Evolutionary conservation across 495 filamentous ascomycete species (phyloP).

Genomic region (Trichoderma reesei): DNA sequence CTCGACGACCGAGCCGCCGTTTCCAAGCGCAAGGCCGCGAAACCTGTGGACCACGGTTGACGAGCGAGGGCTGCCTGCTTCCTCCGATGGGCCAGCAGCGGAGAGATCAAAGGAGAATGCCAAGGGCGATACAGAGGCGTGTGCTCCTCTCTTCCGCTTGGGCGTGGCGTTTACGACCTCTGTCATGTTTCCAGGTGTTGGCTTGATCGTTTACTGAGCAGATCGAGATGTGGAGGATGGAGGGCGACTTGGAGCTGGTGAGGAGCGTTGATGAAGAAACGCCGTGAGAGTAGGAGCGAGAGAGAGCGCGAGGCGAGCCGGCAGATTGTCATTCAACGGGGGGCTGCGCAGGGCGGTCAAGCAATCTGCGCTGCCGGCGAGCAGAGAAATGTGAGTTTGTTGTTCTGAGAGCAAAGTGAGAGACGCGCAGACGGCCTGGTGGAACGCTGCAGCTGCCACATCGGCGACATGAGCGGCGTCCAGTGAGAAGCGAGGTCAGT

Average conservation of each 20-base stretch:
- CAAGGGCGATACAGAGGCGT: conserved; percentile 15
- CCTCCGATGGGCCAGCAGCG: conserved; percentile 22
- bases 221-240: neutral
- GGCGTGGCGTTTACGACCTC: conserved; percentile 24
- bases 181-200: neutral
- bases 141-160: conserved; percentile 37
- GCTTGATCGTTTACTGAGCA: neutral
- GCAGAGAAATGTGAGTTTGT: neutral
- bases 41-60: conserved; percentile 55
- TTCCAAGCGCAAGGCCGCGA: conserved; percentile 48
- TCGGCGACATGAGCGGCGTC: neutral
- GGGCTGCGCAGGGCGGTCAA: conserved; percentile 1
- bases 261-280: neutral
- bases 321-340: neutral
- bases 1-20: conserved; percentile 32
- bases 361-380: neutral
- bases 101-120: conserved; percentile 28
- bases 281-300: neutral
- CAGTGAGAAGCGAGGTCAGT: neutral
- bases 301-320: neutral
- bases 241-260: neutral
- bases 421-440: neutral
- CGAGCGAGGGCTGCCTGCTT: conserved; percentile 50
- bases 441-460: neutral
- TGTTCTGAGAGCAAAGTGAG: neutral